Evolutionary conservation across 441 rosid genomes (phyloP), one percentile per base, ranked within the genome.

Genomic region (Omphalea diandra): DNA sequence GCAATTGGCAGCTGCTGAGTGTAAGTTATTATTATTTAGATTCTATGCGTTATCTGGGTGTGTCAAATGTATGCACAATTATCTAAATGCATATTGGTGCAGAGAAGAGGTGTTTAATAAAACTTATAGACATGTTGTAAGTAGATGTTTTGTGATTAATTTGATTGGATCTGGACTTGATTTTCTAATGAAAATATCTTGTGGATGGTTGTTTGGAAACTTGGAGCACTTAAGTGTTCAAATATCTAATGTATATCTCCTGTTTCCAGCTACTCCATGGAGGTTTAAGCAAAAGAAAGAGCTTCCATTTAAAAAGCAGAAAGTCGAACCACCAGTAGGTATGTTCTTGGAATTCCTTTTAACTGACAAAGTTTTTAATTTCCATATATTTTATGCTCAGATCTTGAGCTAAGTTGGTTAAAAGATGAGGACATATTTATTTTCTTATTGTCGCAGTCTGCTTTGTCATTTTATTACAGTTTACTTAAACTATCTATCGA

Each of bases 1-100:
- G 87, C 88, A 85, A 81, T 47, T 93, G 76, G 93, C 80, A 73
- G 94, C 81, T 77, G 97, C 82, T 63, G 99, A 96, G 81, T 87
- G 99, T 95, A 86, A 79, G 80, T 61, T 70, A 70, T 76, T 27
- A 12, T 77, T 29, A 8, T 70, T 26, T 67, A 46, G 41, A 69
- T 77, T 7, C 22, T 62, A 32, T 61, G 50, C 20, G n/a, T 65
- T 70, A 33, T 63, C 11, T 18, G 29, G 72, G 2, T 65, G 29
- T 46, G 27, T n/a, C 18, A 4, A n/a, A 1, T 8, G 36, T 35
- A n/a, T 35, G 20, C 41, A 46, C 9, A 55, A 9, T 14, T 58
- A 14, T 27, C 20, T 36, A 5, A 35, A 20, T 49, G 20, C 43
- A 49, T 50, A 15, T 65, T 50, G 18, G 35, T 15, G 33, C 33